Percentiles rank a stretch among this genome's conserved stretches.
Evolutionary conservation across 140 eudicot species (phyloP).

Genomic region (Bidens hawaiensis): DNA sequence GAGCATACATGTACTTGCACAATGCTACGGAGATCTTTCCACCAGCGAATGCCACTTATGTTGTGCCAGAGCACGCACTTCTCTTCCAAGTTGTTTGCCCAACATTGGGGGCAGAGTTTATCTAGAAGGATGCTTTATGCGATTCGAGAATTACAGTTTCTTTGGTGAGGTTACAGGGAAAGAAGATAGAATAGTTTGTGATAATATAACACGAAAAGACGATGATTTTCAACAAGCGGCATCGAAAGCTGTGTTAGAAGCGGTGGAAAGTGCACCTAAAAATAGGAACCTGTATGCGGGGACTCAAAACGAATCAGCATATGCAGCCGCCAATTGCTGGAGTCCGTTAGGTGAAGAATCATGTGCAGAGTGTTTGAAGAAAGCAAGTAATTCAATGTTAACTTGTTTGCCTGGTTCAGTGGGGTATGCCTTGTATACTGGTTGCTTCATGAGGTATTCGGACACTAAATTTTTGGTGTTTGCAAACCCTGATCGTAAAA

Average conservation of each 20-base stretch:
- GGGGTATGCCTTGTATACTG: too few species aligned
- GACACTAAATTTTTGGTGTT: too few species aligned
- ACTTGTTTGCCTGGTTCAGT: conserved; percentile 63
- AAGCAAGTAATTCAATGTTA: conserved; percentile 31
- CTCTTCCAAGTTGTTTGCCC: conserved; percentile 66
- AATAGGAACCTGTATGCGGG: conserved; percentile 32
- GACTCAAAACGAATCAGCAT: conserved; percentile 31
- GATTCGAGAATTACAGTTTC: conserved; percentile 52
- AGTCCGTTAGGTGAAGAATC: conserved; percentile 37
- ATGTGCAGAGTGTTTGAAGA: conserved; percentile 51
- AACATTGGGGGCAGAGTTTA: conserved; percentile 52
- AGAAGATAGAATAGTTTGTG: conserved; percentile 37
- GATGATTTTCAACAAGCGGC: conserved; percentile 37
- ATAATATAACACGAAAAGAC: conserved; percentile 34
- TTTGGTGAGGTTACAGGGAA: too few species aligned
- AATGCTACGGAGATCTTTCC: conserved; percentile 69
- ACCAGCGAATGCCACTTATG: conserved; percentile 51
- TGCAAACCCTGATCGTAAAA: conserved; percentile 18
- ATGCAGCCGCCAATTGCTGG: conserved; percentile 67
- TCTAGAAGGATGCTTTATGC: conserved; percentile 70
- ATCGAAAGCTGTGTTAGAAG: conserved; percentile 39
- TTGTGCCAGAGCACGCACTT: conserved; percentile 53
- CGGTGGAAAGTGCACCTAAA: conserved; percentile 38
- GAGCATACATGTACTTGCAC: conserved; percentile 41
- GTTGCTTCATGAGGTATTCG: too few species aligned